Percentiles rank a stretch among this genome's conserved stretches.
Evolutionary conservation across 208 protist species (phyloP).

Genomic region (Leishmania aethiopica): DNA sequence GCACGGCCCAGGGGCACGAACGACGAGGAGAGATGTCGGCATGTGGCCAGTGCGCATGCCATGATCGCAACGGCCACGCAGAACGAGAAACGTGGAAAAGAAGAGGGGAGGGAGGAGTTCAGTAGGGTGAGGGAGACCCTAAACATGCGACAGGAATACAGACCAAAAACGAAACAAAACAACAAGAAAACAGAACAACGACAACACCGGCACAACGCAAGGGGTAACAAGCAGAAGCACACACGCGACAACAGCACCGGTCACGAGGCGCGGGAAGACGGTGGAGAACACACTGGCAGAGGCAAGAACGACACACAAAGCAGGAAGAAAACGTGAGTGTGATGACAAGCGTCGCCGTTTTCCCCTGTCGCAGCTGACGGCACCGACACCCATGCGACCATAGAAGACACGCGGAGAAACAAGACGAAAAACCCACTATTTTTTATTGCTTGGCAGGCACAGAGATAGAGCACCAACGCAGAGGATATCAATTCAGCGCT

Average conservation of each 20-base stretch:
- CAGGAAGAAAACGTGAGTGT: neutral
- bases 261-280: neutral
- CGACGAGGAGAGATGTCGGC: neutral
- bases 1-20: neutral
- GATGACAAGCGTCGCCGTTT: neutral
- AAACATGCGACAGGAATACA: neutral
- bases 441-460: neutral
- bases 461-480: too few relatives aligned
- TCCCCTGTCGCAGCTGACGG: neutral
- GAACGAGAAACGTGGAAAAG: neutral
- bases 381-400: neutral
- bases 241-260: neutral
- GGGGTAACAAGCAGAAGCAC: neutral
- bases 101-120: neutral
- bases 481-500: neutral
- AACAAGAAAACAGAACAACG: neutral
- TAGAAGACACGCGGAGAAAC: too few relatives aligned
- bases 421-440: too few relatives aligned
- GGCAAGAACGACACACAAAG: neutral
- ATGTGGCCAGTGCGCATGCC: neutral
- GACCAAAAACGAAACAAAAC: neutral
- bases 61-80: neutral
- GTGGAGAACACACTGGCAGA: neutral
- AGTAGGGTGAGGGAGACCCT: neutral
- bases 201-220: neutral